These are phyloP conservation scores for Amanita polypyramis DNA, from an alignment of 768 basidiomycete genomes.

Conservation along the genomic window DNA sequence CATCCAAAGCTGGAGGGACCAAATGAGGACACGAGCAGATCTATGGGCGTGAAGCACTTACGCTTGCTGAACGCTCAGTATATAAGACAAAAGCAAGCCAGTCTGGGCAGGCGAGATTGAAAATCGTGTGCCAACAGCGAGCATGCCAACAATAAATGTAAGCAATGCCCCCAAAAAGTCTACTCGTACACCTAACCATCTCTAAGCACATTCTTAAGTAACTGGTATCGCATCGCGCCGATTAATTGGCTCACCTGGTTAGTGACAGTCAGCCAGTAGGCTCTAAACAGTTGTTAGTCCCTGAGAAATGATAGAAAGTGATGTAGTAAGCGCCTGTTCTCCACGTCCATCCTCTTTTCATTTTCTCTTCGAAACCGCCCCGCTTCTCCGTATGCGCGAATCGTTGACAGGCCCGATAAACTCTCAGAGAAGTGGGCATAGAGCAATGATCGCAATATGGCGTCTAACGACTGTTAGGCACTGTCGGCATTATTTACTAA, in stretches of 20 bases:
- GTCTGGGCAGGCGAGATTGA: slow-evolving; percentile 73
- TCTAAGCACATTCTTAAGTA: slow-evolving; percentile 21
- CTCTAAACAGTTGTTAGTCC: slow-evolving; percentile 26
- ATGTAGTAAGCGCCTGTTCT: slow-evolving; percentile 51
- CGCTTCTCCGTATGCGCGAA: slow-evolving; percentile 78
- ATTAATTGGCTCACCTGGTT: slow-evolving; percentile 47
- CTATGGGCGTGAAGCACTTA: slow-evolving; percentile 12
- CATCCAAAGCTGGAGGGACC: slow-evolving; percentile 45
- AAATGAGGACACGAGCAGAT: slow-evolving; percentile 5
- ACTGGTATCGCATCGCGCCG: background rate
- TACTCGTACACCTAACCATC: slow-evolving; percentile 86
- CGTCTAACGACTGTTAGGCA: slow-evolving; percentile 34
- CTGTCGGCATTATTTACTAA: background rate
- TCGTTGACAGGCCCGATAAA: slow-evolving; percentile 76
- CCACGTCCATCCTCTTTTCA: slow-evolving; percentile 62
- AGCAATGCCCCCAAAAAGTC: slow-evolving; percentile 70
- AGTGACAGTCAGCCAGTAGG: slow-evolving; percentile 79
- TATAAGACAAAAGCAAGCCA: slow-evolving; percentile 68
- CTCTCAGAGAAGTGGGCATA: slow-evolving; percentile 94
- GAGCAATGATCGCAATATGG: slow-evolving; percentile 74
- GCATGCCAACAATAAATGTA: slow-evolving; percentile 70
- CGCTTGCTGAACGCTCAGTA: slow-evolving; percentile 69
- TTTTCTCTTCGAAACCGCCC: slow-evolving; percentile 73
- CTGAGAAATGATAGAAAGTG: background rate
- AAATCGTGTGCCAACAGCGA: slow-evolving; percentile 66